A percentile compares a stretch with the other conserved stretches of the same genome.
These are phyloP conservation scores for Penicillium sp. DNA, from an alignment of 2,329 filamentous ascomycete genomes.

Conservation along the genomic window DNA sequence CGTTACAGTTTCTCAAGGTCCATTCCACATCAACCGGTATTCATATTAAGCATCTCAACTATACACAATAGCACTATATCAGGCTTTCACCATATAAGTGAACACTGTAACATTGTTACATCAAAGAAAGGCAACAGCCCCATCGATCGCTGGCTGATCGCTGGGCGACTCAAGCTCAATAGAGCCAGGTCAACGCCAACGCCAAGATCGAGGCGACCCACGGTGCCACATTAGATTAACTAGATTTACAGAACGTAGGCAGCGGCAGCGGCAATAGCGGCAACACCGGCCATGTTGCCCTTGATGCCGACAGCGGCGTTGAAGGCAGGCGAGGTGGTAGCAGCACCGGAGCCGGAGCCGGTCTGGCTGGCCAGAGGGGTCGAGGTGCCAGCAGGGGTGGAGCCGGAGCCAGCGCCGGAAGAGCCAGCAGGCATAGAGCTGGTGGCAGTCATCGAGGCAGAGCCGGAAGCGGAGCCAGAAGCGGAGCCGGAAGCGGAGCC, in stretches of 20 bases:
- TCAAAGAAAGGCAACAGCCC: neutral
- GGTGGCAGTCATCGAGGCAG: neutral
- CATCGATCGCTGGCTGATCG: neutral
- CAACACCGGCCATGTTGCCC: constrained; percentile 28
- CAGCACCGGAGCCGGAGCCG: constrained; percentile 8
- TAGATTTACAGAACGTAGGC: constrained; percentile 28
- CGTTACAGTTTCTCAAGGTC: no score
- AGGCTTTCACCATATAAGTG: neutral
- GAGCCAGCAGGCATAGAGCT: constrained; percentile 12
- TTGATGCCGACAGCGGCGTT: constrained; percentile 27
- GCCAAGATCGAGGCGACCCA: constrained; percentile 5
- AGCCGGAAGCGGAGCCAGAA: neutral
- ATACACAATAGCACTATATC: neutral
- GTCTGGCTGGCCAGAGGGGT: constrained; percentile 19
- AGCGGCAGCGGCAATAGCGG: constrained; percentile 25
- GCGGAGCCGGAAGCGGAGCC: no score
- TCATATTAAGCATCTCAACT: neutral
- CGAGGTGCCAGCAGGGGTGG: constrained; percentile 12
- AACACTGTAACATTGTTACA: neutral
- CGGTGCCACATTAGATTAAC: constrained; percentile 3
- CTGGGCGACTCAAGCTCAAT: neutral
- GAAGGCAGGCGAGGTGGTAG: constrained; percentile 23
- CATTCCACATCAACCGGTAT: neutral
- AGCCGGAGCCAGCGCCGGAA: constrained; percentile 3
- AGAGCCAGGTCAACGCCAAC: neutral